A percentile compares a stretch with the other conserved stretches of the same genome.
These are phyloP conservation scores for Polygonum aviculare DNA, from an alignment of 148 eudicot genomes.

Conservation along the genomic window DNA sequence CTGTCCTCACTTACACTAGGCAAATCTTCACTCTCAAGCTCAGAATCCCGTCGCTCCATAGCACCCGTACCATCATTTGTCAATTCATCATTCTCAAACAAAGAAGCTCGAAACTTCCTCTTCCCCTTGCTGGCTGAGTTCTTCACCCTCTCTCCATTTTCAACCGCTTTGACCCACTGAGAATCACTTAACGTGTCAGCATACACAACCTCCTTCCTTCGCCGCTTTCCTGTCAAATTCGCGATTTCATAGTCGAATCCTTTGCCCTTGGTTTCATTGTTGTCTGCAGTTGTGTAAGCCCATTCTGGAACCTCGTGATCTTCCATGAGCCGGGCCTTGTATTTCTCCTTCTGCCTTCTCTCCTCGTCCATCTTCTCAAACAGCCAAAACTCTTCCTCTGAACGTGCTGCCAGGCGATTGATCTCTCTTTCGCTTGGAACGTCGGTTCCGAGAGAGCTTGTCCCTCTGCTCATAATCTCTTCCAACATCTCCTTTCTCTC, in stretches of 20 bases:
- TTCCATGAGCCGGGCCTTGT: conserved; percentile 85
- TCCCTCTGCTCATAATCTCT: conserved; percentile 92
- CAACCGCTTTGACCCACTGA: conserved; percentile 73
- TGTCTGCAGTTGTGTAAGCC: conserved; percentile 65
- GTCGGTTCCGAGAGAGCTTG: conserved; percentile 88
- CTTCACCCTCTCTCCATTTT: conserved; percentile 44
- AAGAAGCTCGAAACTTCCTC: conserved; percentile 31
- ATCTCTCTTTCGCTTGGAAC: conserved; percentile 97
- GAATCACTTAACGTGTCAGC: conserved; percentile 68
- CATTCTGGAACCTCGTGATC: conserved; percentile 95
- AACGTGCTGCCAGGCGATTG: conserved; percentile 86
- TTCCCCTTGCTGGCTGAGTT: conserved; percentile 24
- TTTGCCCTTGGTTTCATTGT: conserved; percentile 36
- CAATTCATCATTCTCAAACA: conserved; percentile 16
- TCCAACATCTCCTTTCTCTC: conserved; percentile 90
- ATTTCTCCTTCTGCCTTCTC: conserved; percentile 71
- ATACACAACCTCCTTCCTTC: conserved; percentile 78
- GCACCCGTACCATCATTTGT: conserved; percentile 9
- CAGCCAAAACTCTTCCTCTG: conserved; percentile 90
- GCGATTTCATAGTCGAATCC: conserved; percentile 65
- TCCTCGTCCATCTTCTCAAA: conserved; percentile 98
- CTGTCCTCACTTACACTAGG: conserved; percentile 42
- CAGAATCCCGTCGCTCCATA: conserved; percentile 27
- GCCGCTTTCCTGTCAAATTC: conserved; percentile 67
- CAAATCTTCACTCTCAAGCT: conserved; percentile 29